Conservation (phyloP, 805 yeast species). For the Wickerhamiella vanderwaltii region DNA sequence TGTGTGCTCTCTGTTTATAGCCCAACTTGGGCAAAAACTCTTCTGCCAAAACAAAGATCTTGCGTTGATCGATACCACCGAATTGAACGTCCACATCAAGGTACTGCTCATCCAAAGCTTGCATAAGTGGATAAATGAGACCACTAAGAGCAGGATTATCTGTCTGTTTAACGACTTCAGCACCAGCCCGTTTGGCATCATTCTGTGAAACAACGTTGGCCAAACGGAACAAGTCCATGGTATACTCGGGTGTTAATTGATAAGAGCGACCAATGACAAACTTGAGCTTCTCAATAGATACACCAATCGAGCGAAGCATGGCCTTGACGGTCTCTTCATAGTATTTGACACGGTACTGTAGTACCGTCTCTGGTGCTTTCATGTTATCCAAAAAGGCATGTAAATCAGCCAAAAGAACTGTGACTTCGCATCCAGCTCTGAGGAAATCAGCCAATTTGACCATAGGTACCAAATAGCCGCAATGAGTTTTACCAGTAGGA, state of each 20-base stretch:
- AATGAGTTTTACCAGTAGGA: slow-evolving; percentile 97
- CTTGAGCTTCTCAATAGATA: slow-evolving; percentile 76
- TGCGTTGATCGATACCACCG: slow-evolving; percentile 98
- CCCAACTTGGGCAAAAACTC: slow-evolving; percentile 80
- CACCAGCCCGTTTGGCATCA: slow-evolving; percentile 98
- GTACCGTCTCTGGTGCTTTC: slow-evolving; percentile 95
- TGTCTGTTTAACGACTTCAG: slow-evolving; percentile 97
- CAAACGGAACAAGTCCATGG: slow-evolving; percentile 78
- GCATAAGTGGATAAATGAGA: slow-evolving; percentile 95
- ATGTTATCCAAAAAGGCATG: slow-evolving; percentile 96
- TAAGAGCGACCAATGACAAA: slow-evolving; percentile 86
- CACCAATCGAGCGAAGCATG: slow-evolving; percentile 72
- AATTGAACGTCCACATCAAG: slow-evolving; percentile 85
- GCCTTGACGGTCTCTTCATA: slow-evolving; percentile 77
- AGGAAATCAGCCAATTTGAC: slow-evolving; percentile 88
- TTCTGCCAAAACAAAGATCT: slow-evolving; percentile 92
- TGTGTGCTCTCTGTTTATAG: slow-evolving; percentile 93
- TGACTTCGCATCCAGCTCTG: slow-evolving; percentile 92
- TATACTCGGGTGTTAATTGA: slow-evolving; percentile 65
- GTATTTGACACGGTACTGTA: slow-evolving; percentile 76
- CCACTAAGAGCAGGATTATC: slow-evolving; percentile 88
- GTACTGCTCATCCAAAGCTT: slow-evolving; percentile 90
- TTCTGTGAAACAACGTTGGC: slow-evolving; percentile 81
- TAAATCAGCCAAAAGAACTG: slow-evolving; percentile 81
- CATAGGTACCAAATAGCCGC: slow-evolving; percentile 98